Conservation (phyloP, 495 filamentous ascomycete species). For the Aspergillus egyptiacus region DNA sequence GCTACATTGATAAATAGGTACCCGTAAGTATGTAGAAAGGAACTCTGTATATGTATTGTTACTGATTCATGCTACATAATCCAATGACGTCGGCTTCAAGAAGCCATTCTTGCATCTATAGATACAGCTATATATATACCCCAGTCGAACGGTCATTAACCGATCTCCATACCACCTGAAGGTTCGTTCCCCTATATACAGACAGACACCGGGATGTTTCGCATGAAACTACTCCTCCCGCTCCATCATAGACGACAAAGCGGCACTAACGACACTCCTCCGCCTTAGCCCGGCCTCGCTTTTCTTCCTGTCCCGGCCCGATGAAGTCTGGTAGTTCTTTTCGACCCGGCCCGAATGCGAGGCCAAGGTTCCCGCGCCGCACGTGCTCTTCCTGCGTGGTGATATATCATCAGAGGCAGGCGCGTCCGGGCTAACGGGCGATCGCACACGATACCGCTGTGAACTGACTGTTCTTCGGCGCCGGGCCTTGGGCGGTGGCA, state of each 20-base stretch:
- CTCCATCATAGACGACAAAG: slow-evolving; percentile 38
- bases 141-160: no score
- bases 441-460: slow-evolving; percentile 27
- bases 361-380: slow-evolving; percentile 15
- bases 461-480: slow-evolving; percentile 24
- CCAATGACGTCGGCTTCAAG: no score
- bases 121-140: no score
- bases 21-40: no score
- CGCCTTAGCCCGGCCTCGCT: slow-evolving; percentile 37
- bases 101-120: no score
- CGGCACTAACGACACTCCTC: slow-evolving; percentile 43
- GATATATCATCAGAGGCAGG: background rate
- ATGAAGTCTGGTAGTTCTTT: slow-evolving; percentile 30
- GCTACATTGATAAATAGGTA: no score
- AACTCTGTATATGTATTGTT: no score
- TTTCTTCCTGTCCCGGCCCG: slow-evolving; percentile 32
- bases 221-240: slow-evolving; percentile 12
- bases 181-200: background rate
- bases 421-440: slow-evolving; percentile 9
- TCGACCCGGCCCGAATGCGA: slow-evolving; percentile 30
- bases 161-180: no score
- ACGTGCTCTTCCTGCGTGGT: slow-evolving; percentile 27
- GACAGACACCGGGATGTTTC: background rate
- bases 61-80: no score
- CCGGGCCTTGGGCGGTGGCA: slow-evolving; percentile 34